Evolutionary conservation across 768 basidiomycete genomes (phyloP), one percentile per base, ranked within the genome.

Genomic region (Russula emetica): DNA sequence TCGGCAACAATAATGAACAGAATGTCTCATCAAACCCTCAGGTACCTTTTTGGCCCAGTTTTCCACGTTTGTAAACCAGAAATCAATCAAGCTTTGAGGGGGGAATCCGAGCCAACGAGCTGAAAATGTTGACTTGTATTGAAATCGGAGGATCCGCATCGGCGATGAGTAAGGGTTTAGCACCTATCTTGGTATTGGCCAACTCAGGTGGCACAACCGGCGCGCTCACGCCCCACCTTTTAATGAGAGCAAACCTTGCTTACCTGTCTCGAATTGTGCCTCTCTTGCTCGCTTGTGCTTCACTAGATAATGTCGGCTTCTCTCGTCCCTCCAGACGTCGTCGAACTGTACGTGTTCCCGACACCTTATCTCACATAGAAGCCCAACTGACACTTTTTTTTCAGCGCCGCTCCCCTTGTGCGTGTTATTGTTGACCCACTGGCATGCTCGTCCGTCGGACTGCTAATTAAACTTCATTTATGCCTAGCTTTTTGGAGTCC

Each of bases 321-420:
- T 49, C 45, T n/a, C 8, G 16, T 55, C 10, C 54, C 36, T 14
- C 22, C 53, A 36, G 5, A 50, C 18, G 10, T 51, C 14, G 47
- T 30, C 5, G 47, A 50, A 18, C 40, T 64, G 63, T 64, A 34
- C 24, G 63, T 56, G 20, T 13, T 34, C 10, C 14, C n/a, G 3
- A 38, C 24, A 26, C 24, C 5, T 5, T 3, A 32, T 13, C n/a
- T n/a, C 22, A 26, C n/a, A 26, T 18, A 4, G 38, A 32, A 18
- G 44, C 14, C 5, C 20, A 18, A 13, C 57, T 53, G 5, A 63
- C 32, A 6, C 10, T 13, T 13, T 18, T n/a, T 18, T 45, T 50
- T 9, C 24, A 64, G 63, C 28, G 47, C 59, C 14, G 59, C 63
- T 13, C 59, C 63, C 1, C 47, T 55, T n/a, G 63, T 64, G 42